Conservation (phyloP, 2,329 filamentous ascomycete species). For the Fusarium anguioides region DNA sequence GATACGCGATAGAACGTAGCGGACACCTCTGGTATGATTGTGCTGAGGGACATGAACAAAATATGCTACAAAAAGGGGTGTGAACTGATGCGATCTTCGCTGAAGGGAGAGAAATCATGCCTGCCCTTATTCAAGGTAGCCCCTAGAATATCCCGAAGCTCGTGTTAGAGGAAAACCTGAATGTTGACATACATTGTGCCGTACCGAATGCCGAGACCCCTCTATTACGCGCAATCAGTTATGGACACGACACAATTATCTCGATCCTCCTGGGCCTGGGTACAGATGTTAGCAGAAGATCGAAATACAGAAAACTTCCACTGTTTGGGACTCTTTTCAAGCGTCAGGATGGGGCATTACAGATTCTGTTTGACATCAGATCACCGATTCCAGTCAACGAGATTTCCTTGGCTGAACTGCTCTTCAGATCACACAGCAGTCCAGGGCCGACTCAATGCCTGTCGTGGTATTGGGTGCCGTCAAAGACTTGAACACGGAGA, state of each 20-base stretch:
- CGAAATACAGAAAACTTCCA: constrained; percentile 12
- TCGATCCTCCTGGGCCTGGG: constrained; percentile 24
- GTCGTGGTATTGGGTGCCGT: constrained; percentile 14
- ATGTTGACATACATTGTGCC: constrained; percentile 22
- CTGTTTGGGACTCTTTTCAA: constrained; percentile 25
- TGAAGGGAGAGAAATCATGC: constrained; percentile 23
- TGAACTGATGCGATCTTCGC: constrained; percentile 10
- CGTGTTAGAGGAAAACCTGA: constrained; percentile 26
- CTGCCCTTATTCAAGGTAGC: constrained; percentile 19
- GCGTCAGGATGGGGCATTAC: constrained; percentile 4
- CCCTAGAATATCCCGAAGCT: constrained; percentile 21
- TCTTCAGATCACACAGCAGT: constrained; percentile 23
- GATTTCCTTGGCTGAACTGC: constrained; percentile 23
- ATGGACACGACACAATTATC: constrained; percentile 6
- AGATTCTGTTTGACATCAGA: constrained; percentile 14
- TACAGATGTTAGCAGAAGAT: constrained; percentile 25
- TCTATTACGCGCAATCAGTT: constrained; percentile 19
- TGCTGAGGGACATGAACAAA: constrained; percentile 25
- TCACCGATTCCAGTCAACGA: constrained; percentile 17
- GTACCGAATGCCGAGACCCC: constrained; percentile 16
- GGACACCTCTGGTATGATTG: constrained; percentile 33
- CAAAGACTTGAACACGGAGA: constrained; percentile 11
- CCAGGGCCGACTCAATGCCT: constrained; percentile 13
- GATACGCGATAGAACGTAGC: constrained; percentile 8
- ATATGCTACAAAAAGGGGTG: constrained; percentile 27